phyloP scores from a whole-genome alignment of 495 filamentous ascomycete species.

The Chlorociboria aeruginascens region DNA sequence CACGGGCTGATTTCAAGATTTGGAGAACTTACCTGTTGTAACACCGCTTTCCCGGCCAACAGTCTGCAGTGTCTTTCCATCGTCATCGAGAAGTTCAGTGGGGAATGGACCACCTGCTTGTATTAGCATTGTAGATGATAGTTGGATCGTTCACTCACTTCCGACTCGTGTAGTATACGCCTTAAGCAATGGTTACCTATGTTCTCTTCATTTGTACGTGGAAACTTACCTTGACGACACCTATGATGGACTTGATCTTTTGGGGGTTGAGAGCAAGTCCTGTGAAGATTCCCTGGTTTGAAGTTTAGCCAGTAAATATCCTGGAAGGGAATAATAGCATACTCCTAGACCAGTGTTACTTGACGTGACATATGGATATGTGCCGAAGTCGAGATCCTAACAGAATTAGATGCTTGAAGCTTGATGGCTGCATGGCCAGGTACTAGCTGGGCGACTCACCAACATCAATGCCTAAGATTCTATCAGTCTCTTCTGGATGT shows the following conservation, averaged over 20 bases:
- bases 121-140: too few species aligned
- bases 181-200: not conserved
- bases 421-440: too few species aligned
- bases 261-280: conserved; percentile 11
- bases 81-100: conserved; percentile 60
- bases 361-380: conserved; percentile 71
- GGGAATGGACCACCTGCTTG: conserved; percentile 58
- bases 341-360: too few species aligned
- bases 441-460: too few species aligned
- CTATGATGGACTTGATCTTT: conserved; percentile 49
- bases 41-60: conserved; percentile 42
- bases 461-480: conserved; percentile 46
- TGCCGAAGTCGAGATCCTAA: conserved; percentile 58
- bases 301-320: not conserved
- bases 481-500: too few species aligned
- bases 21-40: not conserved
- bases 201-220: not conserved
- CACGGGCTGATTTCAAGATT: not conserved
- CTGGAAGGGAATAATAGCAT: not conserved
- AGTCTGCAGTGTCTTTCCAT: conserved; percentile 30
- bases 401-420: too few species aligned
- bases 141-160: conserved; percentile 9
- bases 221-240: conserved; percentile 65
- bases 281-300: conserved; percentile 42
- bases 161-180: conserved; percentile 57